Evolutionary conservation across 805 yeast genomes (phyloP).

Genomic region (Clavispora vitiphila): DNA sequence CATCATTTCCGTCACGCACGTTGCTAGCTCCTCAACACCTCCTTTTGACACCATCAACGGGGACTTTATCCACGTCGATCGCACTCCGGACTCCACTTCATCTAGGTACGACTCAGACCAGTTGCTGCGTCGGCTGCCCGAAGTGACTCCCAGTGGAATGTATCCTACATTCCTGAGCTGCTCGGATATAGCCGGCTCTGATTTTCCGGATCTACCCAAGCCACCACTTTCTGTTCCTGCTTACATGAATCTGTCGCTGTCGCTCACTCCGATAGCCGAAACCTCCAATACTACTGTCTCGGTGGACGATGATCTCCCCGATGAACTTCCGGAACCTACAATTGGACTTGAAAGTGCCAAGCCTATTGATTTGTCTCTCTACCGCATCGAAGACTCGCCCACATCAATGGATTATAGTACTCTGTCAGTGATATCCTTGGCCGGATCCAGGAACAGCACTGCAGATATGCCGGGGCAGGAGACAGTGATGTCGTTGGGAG

Average conservation of each 20-base stretch:
- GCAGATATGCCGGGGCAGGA: not conserved
- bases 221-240: not conserved
- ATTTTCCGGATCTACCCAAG: not conserved
- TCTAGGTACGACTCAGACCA: not conserved
- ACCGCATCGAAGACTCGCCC: not conserved
- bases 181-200: not conserved
- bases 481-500: not conserved
- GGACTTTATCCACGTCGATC: too few relatives aligned
- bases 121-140: not conserved
- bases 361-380: not conserved
- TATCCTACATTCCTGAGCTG: not conserved
- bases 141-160: not conserved
- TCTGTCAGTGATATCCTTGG: not conserved
- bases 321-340: conserved; percentile 5
- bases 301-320: not conserved
- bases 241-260: not conserved
- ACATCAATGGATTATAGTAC: not conserved
- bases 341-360: conserved; percentile 1
- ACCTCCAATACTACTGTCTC: not conserved
- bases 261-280: not conserved
- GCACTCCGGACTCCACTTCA: not conserved
- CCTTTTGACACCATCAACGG: too few relatives aligned
- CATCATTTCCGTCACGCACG: too few relatives aligned
- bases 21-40: too few relatives aligned
- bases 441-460: not conserved